Base-by-base conservation (phyloP, 139 green algal species). In the Chlorella sp. region DNA sequence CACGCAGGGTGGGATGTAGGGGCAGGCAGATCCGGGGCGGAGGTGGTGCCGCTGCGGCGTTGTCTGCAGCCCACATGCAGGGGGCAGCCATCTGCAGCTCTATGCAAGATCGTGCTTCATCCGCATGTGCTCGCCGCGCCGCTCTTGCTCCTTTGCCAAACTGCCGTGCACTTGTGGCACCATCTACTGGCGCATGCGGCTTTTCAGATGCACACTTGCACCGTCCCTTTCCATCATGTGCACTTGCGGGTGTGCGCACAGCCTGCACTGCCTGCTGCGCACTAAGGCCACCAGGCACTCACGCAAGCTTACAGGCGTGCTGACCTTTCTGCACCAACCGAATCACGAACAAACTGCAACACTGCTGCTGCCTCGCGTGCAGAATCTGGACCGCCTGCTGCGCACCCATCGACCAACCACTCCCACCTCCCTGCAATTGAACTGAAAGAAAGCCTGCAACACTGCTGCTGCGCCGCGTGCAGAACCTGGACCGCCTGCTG, bases 401-500 rank as follows among this genome's bases (percentile, higher is more conserved):
- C 15, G 26, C 34, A 34, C 3, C 1, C 7, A 48, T 53, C 34
- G 3, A 2, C 4, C 48, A 14, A 40, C 22, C 79, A 1, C 40
- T 42, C 5, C n/a, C 28, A 26, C 48, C 81, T 48, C n/a, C 32
- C 53, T 64, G n/a, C n/a, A n/a, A n/a, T n/a, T n/a, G n/a, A n/a
- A n/a, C n/a, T n/a, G n/a, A n/a, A n/a, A n/a, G n/a, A n/a, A n/a
- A n/a, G n/a, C n/a, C n/a, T n/a, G n/a, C n/a, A n/a, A n/a, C n/a
- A n/a, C n/a, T n/a, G n/a, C 39, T 30, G 3, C 36, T 37, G 24
- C 24, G 9, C 53, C 81, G 12, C 57, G 2, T 19, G 36, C 90
- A 89, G 79, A 87, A 87, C 61, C 36, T 92, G 85, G 90, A 92
- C 83, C 76, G 83, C 57, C 64, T 92, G 34, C 66, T 92, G 37